phyloP scores from a whole-genome alignment of 2,329 filamentous ascomycete genomes.

The Knufia fluminis region DNA sequence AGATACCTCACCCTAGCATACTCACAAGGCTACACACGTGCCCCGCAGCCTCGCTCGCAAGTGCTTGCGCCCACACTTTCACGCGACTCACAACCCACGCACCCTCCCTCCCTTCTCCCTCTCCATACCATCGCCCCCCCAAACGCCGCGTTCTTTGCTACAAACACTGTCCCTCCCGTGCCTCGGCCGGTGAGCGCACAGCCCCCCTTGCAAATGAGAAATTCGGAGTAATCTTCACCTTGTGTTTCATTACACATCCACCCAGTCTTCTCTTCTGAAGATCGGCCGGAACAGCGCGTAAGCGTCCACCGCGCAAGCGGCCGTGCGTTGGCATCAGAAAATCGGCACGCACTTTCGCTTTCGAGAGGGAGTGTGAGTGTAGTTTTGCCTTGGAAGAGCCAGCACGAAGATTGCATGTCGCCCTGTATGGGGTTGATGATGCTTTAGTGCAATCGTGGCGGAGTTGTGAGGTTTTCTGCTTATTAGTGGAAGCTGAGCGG shows the following conservation, averaged over 20 bases:
- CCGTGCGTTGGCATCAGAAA: constrained; percentile 90
- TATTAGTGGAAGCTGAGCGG: constrained; percentile 32
- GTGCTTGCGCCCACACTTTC: too few relatives aligned
- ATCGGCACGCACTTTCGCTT: constrained; percentile 49
- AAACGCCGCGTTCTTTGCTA: constrained; percentile 95
- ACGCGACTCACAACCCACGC: constrained; percentile 16
- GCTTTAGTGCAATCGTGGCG: constrained; percentile 96
- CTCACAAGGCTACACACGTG: background rate
- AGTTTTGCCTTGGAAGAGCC: constrained; percentile 72
- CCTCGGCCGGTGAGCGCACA: constrained; percentile 13
- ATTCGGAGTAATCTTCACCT: constrained; percentile 94
- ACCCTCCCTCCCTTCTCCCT: constrained; percentile 33
- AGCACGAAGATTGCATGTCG: constrained; percentile 79
- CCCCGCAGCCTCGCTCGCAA: background rate
- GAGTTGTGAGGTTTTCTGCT: constrained; percentile 36
- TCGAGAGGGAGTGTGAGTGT: constrained; percentile 10
- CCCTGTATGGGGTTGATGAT: constrained; percentile 34
- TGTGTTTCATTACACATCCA: constrained; percentile 32
- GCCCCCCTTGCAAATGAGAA: constrained; percentile 71
- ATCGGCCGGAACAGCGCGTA: constrained; percentile 56
- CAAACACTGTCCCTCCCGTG: constrained; percentile 44
- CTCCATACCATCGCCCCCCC: constrained; percentile 64
- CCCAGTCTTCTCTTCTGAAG: constrained; percentile 31
- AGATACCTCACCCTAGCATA: too few relatives aligned
- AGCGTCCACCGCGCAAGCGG: constrained; percentile 74